These are phyloP conservation scores for Penstemon eatonii DNA, from an alignment of 257 asterid genomes.

Conservation along the genomic window DNA sequence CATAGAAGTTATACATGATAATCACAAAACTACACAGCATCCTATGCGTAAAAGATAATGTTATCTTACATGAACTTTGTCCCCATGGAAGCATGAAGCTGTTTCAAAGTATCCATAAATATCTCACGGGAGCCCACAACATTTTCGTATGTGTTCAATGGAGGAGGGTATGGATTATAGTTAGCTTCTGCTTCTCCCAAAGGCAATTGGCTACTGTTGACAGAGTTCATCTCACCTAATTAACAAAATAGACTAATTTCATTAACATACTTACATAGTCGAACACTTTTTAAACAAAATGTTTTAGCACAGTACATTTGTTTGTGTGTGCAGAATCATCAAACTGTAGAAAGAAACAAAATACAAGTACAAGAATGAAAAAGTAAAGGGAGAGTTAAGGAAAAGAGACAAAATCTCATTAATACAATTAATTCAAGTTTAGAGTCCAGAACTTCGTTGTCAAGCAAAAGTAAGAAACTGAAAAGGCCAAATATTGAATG, in stretches of 20 bases:
- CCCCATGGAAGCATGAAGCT: constrained; percentile 72
- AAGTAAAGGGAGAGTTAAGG: not conserved
- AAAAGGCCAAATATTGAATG: constrained; percentile 24
- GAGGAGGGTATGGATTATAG: constrained; percentile 64
- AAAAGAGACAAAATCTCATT: not conserved
- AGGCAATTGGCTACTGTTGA: constrained; percentile 30
- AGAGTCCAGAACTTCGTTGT: not conserved
- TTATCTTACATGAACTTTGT: constrained; percentile 80
- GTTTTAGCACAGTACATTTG: not conserved
- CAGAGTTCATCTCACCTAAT: constrained; percentile 15
- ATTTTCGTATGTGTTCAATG: constrained; percentile 63
- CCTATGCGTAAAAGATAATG: not conserved
- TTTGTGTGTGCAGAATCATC: no score
- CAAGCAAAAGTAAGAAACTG: not conserved
- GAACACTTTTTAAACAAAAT: not conserved
- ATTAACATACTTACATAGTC: no score
- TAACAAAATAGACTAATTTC: not conserved
- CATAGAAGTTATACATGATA: no score
- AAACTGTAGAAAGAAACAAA: no score
- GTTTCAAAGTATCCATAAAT: constrained; percentile 65
- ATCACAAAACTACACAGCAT: not conserved
- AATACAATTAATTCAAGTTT: not conserved
- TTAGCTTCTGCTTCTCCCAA: constrained; percentile 20
- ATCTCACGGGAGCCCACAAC: constrained; percentile 47
- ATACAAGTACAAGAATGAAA: no score